Conservation (phyloP, 129 eudicot species). For the Pseudognaphalium luteoalbum region DNA sequence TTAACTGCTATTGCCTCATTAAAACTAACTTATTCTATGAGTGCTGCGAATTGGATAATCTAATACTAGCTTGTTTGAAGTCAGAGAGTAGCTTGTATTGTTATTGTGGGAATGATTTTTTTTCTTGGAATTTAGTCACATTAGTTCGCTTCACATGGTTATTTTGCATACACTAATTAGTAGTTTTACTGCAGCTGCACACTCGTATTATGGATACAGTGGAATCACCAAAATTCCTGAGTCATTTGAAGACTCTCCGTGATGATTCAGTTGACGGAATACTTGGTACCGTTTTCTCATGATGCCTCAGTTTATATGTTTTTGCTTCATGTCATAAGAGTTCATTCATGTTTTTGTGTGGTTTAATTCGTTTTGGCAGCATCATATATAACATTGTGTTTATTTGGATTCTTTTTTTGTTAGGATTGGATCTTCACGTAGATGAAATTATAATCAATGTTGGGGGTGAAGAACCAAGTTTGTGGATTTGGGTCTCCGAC, state of each 20-base stretch:
- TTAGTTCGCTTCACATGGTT: background rate
- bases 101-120: background rate
- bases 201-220: constrained; percentile 59
- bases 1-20: too few species aligned
- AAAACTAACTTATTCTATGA: background rate
- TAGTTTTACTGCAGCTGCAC: constrained; percentile 55
- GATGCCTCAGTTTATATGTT: constrained; percentile 44
- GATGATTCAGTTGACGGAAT: constrained; percentile 35
- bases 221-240: constrained; percentile 63
- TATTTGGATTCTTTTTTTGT: constrained; percentile 9
- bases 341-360: background rate
- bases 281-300: constrained; percentile 38
- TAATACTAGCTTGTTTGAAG: background rate
- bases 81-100: background rate
- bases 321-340: background rate
- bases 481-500: constrained; percentile 95
- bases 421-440: constrained; percentile 56
- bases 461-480: constrained; percentile 76
- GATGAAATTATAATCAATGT: constrained; percentile 69
- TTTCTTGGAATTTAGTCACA: background rate
- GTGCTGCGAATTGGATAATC: too few species aligned
- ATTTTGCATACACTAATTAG: background rate
- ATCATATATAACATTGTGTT: background rate
- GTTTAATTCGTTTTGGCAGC: background rate
- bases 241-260: constrained; percentile 48